A percentile compares a stretch with the other conserved stretches of the same genome.
phyloP scores from a whole-genome alignment of 768 basidiomycete species.

The Candolleomyces aberdarensis region DNA sequence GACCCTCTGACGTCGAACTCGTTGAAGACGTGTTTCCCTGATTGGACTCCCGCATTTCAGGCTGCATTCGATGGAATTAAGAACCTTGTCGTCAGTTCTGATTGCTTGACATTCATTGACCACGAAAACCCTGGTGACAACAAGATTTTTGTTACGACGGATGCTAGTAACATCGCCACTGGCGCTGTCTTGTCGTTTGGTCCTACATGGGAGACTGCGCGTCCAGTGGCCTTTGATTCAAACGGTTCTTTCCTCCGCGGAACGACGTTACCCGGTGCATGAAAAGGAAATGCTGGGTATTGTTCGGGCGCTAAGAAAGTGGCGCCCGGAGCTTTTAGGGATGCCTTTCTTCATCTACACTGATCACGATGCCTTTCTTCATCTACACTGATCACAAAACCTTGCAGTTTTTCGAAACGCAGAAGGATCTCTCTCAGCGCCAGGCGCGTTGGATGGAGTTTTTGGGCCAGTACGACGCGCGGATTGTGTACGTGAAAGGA shows the following conservation, averaged over 20 bases:
- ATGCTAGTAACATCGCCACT: slow-evolving; percentile 23
- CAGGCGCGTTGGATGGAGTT: slow-evolving; percentile 31
- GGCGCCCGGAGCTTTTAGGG: slow-evolving; percentile 18
- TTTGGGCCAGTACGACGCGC: slow-evolving; percentile 30
- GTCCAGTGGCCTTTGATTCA: slow-evolving; percentile 30
- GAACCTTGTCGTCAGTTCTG: slow-evolving; percentile 6
- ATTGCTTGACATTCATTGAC: slow-evolving; percentile 12
- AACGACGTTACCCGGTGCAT: slow-evolving; percentile 32
- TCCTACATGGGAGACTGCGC: slow-evolving; percentile 22
- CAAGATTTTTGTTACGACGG: slow-evolving; percentile 30
- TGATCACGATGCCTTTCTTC: slow-evolving; percentile 30
- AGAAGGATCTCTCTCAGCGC: slow-evolving; percentile 25
- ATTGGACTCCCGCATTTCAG: slow-evolving; percentile 14
- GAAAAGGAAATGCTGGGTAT: slow-evolving; percentile 36
- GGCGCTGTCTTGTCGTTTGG: slow-evolving; percentile 30
- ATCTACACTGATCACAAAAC: slow-evolving; percentile 36
- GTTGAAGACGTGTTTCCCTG: background rate
- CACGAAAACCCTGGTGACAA: slow-evolving; percentile 15
- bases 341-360: slow-evolving; percentile 23
- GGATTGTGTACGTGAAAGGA: slow-evolving; percentile 31
- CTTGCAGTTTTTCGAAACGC: slow-evolving; percentile 26
- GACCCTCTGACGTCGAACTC: slow-evolving; percentile 4
- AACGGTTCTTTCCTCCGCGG: slow-evolving; percentile 19
- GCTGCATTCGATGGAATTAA: slow-evolving; percentile 17
- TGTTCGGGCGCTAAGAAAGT: slow-evolving; percentile 24